These are phyloP conservation scores for Pseudocercospora crystallina DNA, from an alignment of 2,329 filamentous ascomycete genomes.

Conservation along the genomic window DNA sequence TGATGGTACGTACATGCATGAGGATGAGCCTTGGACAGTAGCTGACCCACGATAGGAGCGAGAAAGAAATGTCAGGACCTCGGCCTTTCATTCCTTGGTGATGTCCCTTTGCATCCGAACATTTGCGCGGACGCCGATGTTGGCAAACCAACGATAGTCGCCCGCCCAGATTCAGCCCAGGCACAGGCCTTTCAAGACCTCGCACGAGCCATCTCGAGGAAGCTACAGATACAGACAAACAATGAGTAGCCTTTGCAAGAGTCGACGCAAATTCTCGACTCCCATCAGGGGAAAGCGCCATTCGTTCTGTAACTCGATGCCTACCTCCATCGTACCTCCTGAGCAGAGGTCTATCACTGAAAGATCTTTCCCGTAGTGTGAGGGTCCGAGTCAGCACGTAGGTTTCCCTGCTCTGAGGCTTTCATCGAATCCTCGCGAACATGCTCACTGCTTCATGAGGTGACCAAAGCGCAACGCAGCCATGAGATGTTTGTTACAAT, in stretches of 20 bases:
- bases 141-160: constrained; percentile 86
- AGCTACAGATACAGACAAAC: background rate
- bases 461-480: background rate
- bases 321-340: background rate
- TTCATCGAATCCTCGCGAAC: background rate
- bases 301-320: too few relatives aligned
- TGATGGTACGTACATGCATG: constrained; percentile 28
- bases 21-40: background rate
- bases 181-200: constrained; percentile 65
- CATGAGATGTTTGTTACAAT: background rate
- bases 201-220: constrained; percentile 19
- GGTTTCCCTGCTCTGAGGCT: background rate
- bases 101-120: constrained; percentile 81
- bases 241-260: too few relatives aligned
- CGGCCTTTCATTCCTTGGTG: constrained; percentile 76
- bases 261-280: too few relatives aligned
- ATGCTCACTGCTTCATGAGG: background rate
- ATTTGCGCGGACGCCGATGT: constrained; percentile 86
- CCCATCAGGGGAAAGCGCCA: too few relatives aligned
- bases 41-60: constrained; percentile 55
- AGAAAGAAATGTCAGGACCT: constrained; percentile 68
- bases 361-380: background rate
- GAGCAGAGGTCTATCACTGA: background rate
- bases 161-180: constrained; percentile 73
- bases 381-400: background rate